A percentile compares a stretch with the other conserved stretches of the same genome.
phyloP scores from a whole-genome alignment of 225 moss, liverwort and hornwort species.

The Neckera pumila region DNA sequence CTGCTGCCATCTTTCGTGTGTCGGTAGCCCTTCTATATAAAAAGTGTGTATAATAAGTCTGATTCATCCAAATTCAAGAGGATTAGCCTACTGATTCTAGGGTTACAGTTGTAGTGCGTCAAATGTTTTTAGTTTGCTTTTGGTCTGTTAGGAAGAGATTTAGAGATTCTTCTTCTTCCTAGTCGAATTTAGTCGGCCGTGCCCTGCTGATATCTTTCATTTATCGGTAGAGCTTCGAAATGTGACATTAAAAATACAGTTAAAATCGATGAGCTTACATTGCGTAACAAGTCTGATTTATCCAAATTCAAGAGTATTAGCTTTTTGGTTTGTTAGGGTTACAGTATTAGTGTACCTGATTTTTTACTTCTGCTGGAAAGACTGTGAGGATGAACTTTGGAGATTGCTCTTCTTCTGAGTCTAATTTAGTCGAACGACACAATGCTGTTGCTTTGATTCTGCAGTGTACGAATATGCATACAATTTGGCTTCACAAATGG shows the following conservation, averaged over 20 bases:
- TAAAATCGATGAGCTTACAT: background rate
- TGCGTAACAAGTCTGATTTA: background rate
- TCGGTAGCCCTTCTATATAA: background rate
- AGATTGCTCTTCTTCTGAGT: background rate
- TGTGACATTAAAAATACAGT: background rate
- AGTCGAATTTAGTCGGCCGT: background rate
- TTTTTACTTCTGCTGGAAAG: background rate
- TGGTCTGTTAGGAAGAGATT: background rate
- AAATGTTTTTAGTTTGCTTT: background rate
- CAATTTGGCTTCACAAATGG: conserved; percentile 39
- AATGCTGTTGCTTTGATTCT: background rate
- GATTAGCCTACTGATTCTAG: background rate
- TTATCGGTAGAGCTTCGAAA: background rate
- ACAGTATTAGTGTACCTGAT: background rate
- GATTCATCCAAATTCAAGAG: background rate
- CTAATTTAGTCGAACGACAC: background rate
- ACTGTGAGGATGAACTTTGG: background rate
- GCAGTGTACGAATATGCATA: conserved; percentile 56
- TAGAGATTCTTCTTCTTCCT: background rate
- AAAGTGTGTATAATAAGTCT: background rate
- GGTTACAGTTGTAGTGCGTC: background rate
- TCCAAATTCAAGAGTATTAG: background rate
- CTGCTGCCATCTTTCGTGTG: background rate
- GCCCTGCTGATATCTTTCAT: background rate
- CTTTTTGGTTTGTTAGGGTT: background rate